Percentiles rank a stretch among this genome's conserved stretches.
These are phyloP conservation scores for Monoraphidium neglectum DNA, from an alignment of 139 green algal species.

Conservation along the genomic window DNA sequence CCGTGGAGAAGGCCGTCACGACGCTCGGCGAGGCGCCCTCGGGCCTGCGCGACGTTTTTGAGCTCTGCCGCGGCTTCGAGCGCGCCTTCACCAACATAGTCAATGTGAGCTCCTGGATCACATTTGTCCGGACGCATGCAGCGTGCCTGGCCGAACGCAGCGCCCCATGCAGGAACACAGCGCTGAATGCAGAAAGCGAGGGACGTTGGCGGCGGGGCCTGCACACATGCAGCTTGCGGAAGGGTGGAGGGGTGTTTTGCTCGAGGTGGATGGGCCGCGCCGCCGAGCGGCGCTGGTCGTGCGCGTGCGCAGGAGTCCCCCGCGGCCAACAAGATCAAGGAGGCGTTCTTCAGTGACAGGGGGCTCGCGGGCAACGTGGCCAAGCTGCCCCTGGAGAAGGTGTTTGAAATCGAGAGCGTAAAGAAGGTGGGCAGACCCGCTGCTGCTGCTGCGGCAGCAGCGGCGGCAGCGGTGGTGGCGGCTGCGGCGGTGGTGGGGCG, in stretches of 20 bases:
- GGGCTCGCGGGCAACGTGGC: constrained; percentile 62
- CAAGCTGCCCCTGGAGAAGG: constrained; percentile 75
- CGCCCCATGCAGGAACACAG: neutral
- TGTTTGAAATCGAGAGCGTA: constrained; percentile 79
- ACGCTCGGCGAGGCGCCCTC: constrained; percentile 71
- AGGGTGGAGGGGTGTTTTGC: no score
- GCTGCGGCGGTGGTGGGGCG: no score
- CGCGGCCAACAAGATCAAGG: constrained; percentile 77
- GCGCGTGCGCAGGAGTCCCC: constrained; percentile 75
- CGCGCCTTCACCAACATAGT: constrained; percentile 74
- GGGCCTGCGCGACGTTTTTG: constrained; percentile 80
- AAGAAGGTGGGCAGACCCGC: constrained; percentile 68
- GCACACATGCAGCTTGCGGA: no score
- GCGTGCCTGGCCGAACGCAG: no score
- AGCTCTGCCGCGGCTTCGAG: constrained; percentile 90
- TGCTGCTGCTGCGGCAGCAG: no score
- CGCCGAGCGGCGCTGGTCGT: no score
- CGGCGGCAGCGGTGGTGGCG: neutral
- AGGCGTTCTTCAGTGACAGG: constrained; percentile 60
- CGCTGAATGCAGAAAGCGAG: no score
- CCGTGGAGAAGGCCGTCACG: constrained; percentile 77
- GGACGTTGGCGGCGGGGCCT: no score
- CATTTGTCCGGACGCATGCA: no score
- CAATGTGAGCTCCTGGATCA: no score
- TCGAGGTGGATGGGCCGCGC: no score